A percentile compares a stretch with the other conserved stretches of the same genome.
Evolutionary conservation across 192 early-diverging fungal species (phyloP).

Genomic region (Podochytrium sp.): DNA sequence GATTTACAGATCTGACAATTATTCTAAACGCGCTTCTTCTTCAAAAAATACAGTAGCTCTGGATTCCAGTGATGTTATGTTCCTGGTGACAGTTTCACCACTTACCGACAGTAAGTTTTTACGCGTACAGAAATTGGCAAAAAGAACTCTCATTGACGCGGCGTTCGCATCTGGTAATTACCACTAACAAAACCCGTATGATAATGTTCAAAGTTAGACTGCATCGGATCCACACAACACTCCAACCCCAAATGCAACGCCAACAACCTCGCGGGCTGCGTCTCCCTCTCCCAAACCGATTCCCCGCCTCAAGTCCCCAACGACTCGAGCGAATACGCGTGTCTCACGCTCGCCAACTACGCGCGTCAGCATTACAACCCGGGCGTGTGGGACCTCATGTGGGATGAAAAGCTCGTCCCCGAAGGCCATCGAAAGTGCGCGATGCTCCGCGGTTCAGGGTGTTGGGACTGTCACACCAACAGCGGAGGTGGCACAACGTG

Average conservation of each 20-base stretch:
- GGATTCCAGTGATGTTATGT: too few species aligned
- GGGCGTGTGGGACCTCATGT: not conserved
- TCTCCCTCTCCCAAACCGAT: not conserved
- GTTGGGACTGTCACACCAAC: constrained; percentile 19
- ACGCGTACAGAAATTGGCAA: too few species aligned
- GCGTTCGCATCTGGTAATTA: too few species aligned
- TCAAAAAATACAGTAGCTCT: too few species aligned
- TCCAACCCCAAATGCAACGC: not conserved
- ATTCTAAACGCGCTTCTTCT: too few species aligned
- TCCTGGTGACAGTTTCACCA: too few species aligned
- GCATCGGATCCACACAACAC: not conserved
- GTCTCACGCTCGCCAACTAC: constrained; percentile 14
- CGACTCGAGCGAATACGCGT: not conserved
- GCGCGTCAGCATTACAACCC: constrained; percentile 28
- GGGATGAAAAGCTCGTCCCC: not conserved
- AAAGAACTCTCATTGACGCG: too few species aligned
- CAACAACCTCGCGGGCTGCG: not conserved
- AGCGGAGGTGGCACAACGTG: constrained; percentile 5
- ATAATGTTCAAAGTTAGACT: too few species aligned
- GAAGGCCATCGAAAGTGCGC: not conserved
- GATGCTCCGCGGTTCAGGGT: not conserved
- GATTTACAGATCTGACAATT: too few species aligned
- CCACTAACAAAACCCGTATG: too few species aligned
- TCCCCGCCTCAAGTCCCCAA: not conserved
- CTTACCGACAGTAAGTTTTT: too few species aligned